Conservation (phyloP, 1,284 basidiomycete species). For the Ceratobasidium sp. region DNA sequence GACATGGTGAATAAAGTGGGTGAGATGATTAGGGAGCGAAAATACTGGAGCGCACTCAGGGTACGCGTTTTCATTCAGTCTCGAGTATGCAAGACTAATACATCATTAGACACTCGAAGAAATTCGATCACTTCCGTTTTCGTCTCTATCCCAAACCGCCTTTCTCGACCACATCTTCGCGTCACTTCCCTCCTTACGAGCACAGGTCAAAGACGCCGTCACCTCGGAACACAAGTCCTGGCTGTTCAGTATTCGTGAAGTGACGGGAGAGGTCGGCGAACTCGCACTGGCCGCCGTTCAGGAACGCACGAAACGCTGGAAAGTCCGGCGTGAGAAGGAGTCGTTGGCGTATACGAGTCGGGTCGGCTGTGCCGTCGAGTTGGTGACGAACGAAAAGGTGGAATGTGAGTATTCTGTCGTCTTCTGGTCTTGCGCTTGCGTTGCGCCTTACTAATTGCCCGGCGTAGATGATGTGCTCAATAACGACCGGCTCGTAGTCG, state of each 20-base stretch:
- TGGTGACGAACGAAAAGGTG: slow-evolving; percentile 91
- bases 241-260: slow-evolving; percentile 94
- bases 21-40: slow-evolving; percentile 90
- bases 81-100: background rate
- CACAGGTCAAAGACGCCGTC: slow-evolving; percentile 91
- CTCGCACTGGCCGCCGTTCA: slow-evolving; percentile 94
- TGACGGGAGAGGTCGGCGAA: slow-evolving; percentile 85
- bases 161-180: slow-evolving; percentile 93
- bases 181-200: slow-evolving; percentile 88
- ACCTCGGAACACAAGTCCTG: slow-evolving; percentile 97
- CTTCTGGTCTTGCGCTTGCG: no score
- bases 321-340: slow-evolving; percentile 80
- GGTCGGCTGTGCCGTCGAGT: slow-evolving; percentile 94
- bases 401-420: slow-evolving; percentile 73
- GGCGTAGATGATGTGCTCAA: slow-evolving; percentile 86
- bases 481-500: slow-evolving; percentile 87
- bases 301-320: slow-evolving; percentile 85
- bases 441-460: slow-evolving; percentile 2
- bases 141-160: slow-evolving; percentile 90
- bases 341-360: slow-evolving; percentile 77
- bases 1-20: slow-evolving; percentile 96
- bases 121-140: slow-evolving; percentile 89
- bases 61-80: slow-evolving; percentile 65
- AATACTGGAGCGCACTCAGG: slow-evolving; percentile 95
- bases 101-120: slow-evolving; percentile 86